A percentile compares a stretch with the other conserved stretches of the same genome.
Evolutionary conservation across 2,329 filamentous ascomycete genomes (phyloP).

Genomic region (Colletotrichum eleusines): DNA sequence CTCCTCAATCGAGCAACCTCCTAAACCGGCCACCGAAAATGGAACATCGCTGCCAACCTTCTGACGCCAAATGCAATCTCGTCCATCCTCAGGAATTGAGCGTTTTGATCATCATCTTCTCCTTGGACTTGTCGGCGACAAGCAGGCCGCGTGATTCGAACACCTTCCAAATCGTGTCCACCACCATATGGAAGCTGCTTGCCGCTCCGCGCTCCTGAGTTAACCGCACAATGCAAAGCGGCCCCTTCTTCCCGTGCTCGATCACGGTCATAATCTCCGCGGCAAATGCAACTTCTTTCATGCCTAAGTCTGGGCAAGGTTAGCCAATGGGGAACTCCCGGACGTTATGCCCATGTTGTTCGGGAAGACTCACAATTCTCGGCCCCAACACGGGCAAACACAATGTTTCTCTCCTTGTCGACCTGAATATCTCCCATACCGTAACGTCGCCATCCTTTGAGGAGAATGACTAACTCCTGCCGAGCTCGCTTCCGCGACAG

Average conservation of each 20-base stretch:
- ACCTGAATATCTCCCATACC: slow-evolving; percentile 85
- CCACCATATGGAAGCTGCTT: slow-evolving; percentile 86
- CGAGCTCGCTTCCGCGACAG: slow-evolving; percentile 77
- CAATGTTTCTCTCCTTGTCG: slow-evolving; percentile 82
- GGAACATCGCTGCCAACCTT: slow-evolving; percentile 31
- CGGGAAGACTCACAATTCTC: slow-evolving; percentile 77
- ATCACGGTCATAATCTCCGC: slow-evolving; percentile 90
- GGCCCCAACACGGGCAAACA: slow-evolving; percentile 81
- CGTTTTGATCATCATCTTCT: slow-evolving; percentile 80
- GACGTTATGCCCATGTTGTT: not conserved
- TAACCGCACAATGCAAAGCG: slow-evolving; percentile 84
- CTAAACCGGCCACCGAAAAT: slow-evolving; percentile 20
- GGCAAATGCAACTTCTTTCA: slow-evolving; percentile 90
- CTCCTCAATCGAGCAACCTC: slow-evolving; percentile 23
- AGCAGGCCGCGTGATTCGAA: slow-evolving; percentile 75
- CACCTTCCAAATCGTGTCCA: slow-evolving; percentile 79
- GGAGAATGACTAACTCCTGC: slow-evolving; percentile 79
- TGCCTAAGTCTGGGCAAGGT: slow-evolving; percentile 72
- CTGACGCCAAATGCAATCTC: slow-evolving; percentile 39
- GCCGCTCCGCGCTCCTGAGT: slow-evolving; percentile 93
- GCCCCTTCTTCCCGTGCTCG: slow-evolving; percentile 82
- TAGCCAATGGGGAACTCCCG: not conserved
- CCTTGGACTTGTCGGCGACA: slow-evolving; percentile 74
- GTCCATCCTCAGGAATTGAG: slow-evolving; percentile 61
- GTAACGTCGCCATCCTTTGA: slow-evolving; percentile 84